Evolutionary conservation across 768 basidiomycete genomes (phyloP).

Genomic region (Clathrus columnatus): DNA sequence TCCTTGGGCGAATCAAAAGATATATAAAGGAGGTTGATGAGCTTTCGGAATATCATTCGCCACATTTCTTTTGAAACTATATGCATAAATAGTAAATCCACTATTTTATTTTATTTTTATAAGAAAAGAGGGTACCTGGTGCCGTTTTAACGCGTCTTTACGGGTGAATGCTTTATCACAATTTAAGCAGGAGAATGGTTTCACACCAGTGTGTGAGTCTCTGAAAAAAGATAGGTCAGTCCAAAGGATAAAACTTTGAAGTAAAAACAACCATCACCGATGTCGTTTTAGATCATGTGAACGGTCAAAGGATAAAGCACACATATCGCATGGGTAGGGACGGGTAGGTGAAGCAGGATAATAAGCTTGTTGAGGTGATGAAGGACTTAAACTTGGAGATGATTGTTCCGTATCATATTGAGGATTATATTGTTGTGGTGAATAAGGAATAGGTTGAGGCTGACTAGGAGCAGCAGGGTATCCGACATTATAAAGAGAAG

Average conservation of each 20-base stretch:
- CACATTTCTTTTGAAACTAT: slow-evolving; percentile 72
- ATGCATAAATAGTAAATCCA: slow-evolving; percentile 14
- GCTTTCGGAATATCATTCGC: slow-evolving; percentile 28
- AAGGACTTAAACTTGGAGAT: slow-evolving; percentile 24
- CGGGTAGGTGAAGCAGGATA: slow-evolving; percentile 52
- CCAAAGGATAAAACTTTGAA: slow-evolving; percentile 25
- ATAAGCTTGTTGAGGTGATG: slow-evolving; percentile 24
- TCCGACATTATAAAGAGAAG: slow-evolving; percentile 9
- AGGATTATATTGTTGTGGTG: slow-evolving; percentile 28
- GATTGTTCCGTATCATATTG: slow-evolving; percentile 26
- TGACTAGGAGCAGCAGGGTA: slow-evolving; percentile 6
- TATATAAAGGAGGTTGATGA: background rate
- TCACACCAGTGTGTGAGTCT: slow-evolving; percentile 19
- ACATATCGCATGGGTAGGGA: slow-evolving; percentile 63
- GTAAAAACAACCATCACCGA: slow-evolving; percentile 22
- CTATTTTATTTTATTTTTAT: too few species aligned
- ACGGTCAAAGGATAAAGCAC: slow-evolving; percentile 75
- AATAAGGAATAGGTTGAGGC: slow-evolving; percentile 22
- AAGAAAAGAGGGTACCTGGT: slow-evolving; percentile 49
- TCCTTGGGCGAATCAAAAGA: background rate
- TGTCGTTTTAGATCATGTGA: slow-evolving; percentile 82
- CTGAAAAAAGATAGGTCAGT: slow-evolving; percentile 36
- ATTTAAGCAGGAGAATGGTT: slow-evolving; percentile 70
- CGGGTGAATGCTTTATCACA: slow-evolving; percentile 84
- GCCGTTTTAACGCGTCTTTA: slow-evolving; percentile 79